Evolutionary conservation across 345 rosid species (phyloP), one percentile per base, ranked within the genome.

Genomic region (Aquilaria malaccensis): DNA sequence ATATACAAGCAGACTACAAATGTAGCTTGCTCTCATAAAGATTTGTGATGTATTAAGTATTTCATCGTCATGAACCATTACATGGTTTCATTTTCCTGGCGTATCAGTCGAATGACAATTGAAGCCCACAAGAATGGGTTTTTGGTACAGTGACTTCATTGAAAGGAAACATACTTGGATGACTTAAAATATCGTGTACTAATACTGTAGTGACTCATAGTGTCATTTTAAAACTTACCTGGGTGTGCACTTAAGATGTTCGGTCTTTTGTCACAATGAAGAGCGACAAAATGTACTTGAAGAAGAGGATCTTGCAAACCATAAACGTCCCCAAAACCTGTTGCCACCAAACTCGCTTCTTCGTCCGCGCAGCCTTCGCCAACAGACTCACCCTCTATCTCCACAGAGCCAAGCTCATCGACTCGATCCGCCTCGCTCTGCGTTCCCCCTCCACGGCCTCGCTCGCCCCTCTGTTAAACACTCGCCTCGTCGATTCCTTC

Each of bases 301-400:
- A 45, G 3, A 70, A 32, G 9, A 55, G 55, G 15, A 61, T 81
- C 56, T 76, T 59, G 31, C 70, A 53, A 32, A 41, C 69, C 2
- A 32, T 45, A 43, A 71, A 65, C 73, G 73, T 61, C 10, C 9
- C 68, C 14, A 58, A 52, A 56, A 10, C 59, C 56, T n/a, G 69
- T 30, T 56, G 15, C 37, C 81, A 71, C 29, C 84, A 77, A 65
- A 15, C 69, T 77, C 88, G 93, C 54, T 66, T 49, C 62, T 84
- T 77, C 67, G 76, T 69, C 4, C 93, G 96, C 15, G 85, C 80
- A 31, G 91, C 95, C 10, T 89, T 93, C 68, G 73, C 97, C 30
- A 87, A 77, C 79, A 84, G 83, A 69, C 74, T 93, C 67, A 70
- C 82, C 29, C 94, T 80, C 55, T 89, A 93, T 73, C 85, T 93